These are phyloP conservation scores for Dipodascus geniculatus DNA, from an alignment of 805 yeast genomes.

Conservation along the genomic window DNA sequence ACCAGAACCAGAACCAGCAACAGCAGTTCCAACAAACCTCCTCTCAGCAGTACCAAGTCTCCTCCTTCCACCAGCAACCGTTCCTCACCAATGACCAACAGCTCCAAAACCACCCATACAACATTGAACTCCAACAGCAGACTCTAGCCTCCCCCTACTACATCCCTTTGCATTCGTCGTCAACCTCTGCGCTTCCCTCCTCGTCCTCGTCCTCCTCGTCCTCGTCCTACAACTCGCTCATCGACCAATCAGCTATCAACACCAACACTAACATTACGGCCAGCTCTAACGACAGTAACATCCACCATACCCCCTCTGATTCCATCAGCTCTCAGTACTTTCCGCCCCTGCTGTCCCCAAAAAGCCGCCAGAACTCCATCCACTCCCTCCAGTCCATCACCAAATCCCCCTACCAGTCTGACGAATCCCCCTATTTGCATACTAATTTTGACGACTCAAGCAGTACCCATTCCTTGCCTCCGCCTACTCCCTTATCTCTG, in stretches of 20 bases:
- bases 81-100: background rate
- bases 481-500: background rate
- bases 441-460: background rate
- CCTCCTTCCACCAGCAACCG: background rate
- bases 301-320: slow-evolving; percentile 1
- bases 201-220: background rate
- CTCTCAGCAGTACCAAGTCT: background rate
- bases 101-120: background rate
- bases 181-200: slow-evolving; percentile 2
- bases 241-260: background rate
- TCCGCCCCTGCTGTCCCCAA: slow-evolving; percentile 1
- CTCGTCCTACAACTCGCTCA: background rate
- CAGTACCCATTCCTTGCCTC: background rate
- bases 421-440: background rate
- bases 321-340: background rate
- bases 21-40: background rate
- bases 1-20: background rate
- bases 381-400: slow-evolving; percentile 1
- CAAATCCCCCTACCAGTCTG: background rate
- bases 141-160: background rate
- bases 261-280: background rate
- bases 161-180: background rate
- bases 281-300: background rate
- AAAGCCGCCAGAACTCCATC: slow-evolving; percentile 3
- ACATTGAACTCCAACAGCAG: background rate